Percentiles rank a stretch among this genome's conserved stretches.
Conservation (phyloP, 1,139 yeast genomes). For the Pichia sp. region DNA sequence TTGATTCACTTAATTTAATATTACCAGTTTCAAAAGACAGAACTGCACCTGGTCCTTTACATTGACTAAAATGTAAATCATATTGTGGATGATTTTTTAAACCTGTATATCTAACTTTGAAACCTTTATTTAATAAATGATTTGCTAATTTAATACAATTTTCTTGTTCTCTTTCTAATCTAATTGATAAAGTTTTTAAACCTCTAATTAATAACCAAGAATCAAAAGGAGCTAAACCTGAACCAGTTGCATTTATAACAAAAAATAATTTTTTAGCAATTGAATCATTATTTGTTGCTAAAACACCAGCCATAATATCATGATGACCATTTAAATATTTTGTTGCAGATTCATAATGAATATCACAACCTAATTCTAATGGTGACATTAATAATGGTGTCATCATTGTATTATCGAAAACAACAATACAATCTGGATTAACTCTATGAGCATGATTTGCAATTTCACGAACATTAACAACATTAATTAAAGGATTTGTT, state of each 20-base stretch:
- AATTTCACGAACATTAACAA: constrained; percentile 68
- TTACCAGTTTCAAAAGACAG: constrained; percentile 83
- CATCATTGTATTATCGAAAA: constrained; percentile 95
- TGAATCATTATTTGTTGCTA: constrained; percentile 59
- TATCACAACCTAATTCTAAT: constrained; percentile 77
- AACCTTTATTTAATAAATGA: constrained; percentile 55
- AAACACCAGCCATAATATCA: constrained; percentile 91
- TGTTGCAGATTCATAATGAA: constrained; percentile 89
- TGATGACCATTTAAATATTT: constrained; percentile 91
- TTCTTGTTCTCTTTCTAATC: constrained; percentile 81
- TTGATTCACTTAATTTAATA: constrained; percentile 57
- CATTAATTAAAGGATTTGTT: constrained; percentile 85
- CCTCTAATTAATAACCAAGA: constrained; percentile 86
- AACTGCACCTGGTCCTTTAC: constrained; percentile 86
- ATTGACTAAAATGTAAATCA: constrained; percentile 69
- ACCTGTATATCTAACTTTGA: constrained; percentile 82
- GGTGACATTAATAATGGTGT: constrained; percentile 85
- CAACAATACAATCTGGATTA: constrained; percentile 67
- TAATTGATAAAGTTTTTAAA: constrained; percentile 73
- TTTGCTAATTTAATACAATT: constrained; percentile 72
- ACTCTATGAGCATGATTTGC: constrained; percentile 58
- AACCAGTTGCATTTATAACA: constrained; percentile 83
- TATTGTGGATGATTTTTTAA: constrained; percentile 75
- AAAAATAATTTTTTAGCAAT: constrained; percentile 67
- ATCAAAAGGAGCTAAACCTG: constrained; percentile 88